Evolutionary conservation across 2,329 filamentous ascomycete species (phyloP).

Genomic region (Blastomyces silverae): DNA sequence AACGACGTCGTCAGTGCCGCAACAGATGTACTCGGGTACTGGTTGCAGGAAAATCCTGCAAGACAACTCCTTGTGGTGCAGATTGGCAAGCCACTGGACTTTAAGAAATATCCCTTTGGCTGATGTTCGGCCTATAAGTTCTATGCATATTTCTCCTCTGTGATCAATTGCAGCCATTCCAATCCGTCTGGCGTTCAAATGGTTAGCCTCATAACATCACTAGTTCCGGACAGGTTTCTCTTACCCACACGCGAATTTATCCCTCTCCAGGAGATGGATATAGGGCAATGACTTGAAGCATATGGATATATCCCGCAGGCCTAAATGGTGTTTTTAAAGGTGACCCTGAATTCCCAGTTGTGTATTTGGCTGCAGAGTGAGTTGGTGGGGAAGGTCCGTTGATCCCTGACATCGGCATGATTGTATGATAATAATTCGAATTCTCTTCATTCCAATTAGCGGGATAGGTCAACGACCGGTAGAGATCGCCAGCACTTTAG

Average conservation of each 20-base stretch:
- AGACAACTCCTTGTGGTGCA: neutral
- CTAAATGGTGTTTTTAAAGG: neutral
- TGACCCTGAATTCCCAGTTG: neutral
- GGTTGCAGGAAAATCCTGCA: too few relatives aligned
- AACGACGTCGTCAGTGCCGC: too few relatives aligned
- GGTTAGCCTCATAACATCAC: neutral
- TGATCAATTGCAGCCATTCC: neutral
- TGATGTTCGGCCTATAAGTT: neutral
- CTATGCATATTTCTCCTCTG: neutral
- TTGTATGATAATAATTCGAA: neutral
- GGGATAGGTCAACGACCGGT: neutral
- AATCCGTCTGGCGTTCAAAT: neutral
- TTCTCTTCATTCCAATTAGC: neutral
- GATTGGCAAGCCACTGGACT: neutral
- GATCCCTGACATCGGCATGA: neutral
- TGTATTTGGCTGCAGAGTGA: neutral
- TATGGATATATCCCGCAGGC: neutral
- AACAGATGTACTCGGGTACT: too few relatives aligned
- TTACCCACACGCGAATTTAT: neutral
- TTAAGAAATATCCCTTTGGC: neutral
- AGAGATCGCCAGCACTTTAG: neutral
- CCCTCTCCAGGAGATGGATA: neutral
- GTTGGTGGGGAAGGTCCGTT: neutral
- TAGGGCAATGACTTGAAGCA: neutral
- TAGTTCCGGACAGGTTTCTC: neutral